These are phyloP conservation scores for Calocybe gangraenosa DNA, from an alignment of 768 basidiomycete species.

Conservation along the genomic window DNA sequence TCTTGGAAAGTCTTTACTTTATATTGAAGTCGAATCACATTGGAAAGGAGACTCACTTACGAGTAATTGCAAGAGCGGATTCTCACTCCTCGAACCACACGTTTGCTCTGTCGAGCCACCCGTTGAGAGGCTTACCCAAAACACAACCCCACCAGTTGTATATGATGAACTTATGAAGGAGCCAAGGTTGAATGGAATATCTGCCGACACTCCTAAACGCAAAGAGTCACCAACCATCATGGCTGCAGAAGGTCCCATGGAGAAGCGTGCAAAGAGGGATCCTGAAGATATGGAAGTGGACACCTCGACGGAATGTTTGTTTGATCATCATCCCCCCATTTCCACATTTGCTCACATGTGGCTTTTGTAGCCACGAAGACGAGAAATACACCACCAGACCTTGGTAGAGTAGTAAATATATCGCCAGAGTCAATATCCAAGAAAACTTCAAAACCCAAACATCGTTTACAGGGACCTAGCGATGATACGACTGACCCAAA, in stretches of 20 bases:
- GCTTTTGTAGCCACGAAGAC: slow-evolving; percentile 8
- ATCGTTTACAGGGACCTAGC: slow-evolving; percentile 34
- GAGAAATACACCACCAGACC: slow-evolving; percentile 13
- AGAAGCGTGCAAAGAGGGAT: slow-evolving; percentile 60
- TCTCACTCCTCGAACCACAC: slow-evolving; percentile 75
- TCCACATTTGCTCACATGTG: not conserved
- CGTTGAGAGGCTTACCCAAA: slow-evolving; percentile 18
- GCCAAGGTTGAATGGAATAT: slow-evolving; percentile 18
- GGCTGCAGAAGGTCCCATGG: slow-evolving; percentile 45
- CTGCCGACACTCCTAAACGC: slow-evolving; percentile 36
- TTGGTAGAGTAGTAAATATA: slow-evolving; percentile 8
- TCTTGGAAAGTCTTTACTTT: slow-evolving; percentile 75
- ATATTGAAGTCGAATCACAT: slow-evolving; percentile 79
- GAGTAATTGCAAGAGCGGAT: slow-evolving; percentile 61
- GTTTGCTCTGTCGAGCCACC: slow-evolving; percentile 55
- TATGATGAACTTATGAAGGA: slow-evolving; percentile 7
- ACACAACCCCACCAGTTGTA: slow-evolving; percentile 11
- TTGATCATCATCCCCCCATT: not conserved
- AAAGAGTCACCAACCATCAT: slow-evolving; percentile 43
- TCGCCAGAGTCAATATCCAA: slow-evolving; percentile 14
- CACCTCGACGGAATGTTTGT: slow-evolving; percentile 26
- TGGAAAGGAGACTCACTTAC: slow-evolving; percentile 64
- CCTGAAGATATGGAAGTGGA: slow-evolving; percentile 48
- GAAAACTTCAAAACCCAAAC: slow-evolving; percentile 29
- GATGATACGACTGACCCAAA: slow-evolving; percentile 38